Conservation (phyloP, 129 eudicot genomes). For the Deinandra increscens region DNA sequence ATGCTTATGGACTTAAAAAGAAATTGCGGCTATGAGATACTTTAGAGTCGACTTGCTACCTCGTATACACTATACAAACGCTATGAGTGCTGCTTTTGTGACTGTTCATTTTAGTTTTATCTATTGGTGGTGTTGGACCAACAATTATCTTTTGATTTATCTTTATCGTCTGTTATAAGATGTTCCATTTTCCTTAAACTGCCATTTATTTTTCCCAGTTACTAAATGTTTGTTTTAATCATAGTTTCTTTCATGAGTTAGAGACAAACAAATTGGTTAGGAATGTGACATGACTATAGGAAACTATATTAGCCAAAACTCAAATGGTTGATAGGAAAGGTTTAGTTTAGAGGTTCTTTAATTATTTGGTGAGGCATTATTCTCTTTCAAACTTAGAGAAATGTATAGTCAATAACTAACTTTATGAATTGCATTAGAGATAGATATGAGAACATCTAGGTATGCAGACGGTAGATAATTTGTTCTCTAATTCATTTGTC, state of each 20-base stretch:
- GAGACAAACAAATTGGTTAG: neutral
- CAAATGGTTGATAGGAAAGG: neutral
- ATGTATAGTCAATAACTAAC: neutral
- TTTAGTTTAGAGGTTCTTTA: neutral
- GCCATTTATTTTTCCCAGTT: neutral
- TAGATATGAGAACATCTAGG: neutral
- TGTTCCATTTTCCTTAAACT: neutral
- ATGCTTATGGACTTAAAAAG: neutral
- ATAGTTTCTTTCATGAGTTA: neutral
- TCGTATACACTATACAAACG: neutral
- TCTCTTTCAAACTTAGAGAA: neutral
- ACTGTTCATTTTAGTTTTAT: neutral
- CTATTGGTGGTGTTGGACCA: neutral
- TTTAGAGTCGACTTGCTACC: neutral
- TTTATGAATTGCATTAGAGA: neutral
- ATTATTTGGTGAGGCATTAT: neutral
- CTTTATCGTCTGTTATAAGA: neutral
- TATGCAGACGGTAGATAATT: neutral
- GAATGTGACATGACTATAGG: neutral
- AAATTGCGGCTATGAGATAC: neutral
- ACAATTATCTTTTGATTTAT: neutral
- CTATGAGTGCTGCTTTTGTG: neutral
- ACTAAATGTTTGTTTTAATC: neutral
- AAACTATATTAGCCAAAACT: neutral
- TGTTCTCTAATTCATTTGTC: neutral